phyloP scores from a whole-genome alignment of 192 early-diverging fungal species.

The Coemansia sp. region DNA sequence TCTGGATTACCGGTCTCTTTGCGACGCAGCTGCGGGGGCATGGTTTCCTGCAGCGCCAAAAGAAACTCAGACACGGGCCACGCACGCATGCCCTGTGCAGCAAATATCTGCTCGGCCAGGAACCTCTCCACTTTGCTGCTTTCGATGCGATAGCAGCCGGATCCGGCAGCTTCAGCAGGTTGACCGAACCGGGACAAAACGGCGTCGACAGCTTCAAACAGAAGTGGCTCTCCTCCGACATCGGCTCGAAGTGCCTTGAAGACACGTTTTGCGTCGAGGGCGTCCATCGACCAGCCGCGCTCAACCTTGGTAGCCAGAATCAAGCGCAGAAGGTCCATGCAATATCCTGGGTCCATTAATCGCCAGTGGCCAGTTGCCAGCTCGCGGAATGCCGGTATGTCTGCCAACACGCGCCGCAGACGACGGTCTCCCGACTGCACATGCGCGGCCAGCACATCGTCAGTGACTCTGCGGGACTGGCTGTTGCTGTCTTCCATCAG shows the following conservation, averaged over 20 bases:
- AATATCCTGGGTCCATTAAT: slow-evolving; percentile 31
- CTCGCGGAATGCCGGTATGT: slow-evolving; percentile 43
- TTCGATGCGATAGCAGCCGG: slow-evolving; percentile 26
- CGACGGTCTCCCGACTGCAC: slow-evolving; percentile 27
- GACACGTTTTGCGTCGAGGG: slow-evolving; percentile 15
- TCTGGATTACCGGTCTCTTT: background rate
- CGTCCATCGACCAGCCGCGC: slow-evolving; percentile 34
- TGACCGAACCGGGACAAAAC: slow-evolving; percentile 32
- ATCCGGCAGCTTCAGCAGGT: no score
- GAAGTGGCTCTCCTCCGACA: slow-evolving; percentile 9
- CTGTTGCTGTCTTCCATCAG: background rate
- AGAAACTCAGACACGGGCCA: slow-evolving; percentile 48
- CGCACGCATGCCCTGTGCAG: slow-evolving; percentile 22
- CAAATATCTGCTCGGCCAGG: slow-evolving; percentile 50
- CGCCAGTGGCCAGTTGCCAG: slow-evolving; percentile 26
- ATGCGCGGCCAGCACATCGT: slow-evolving; percentile 18
- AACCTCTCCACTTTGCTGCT: slow-evolving; percentile 25
- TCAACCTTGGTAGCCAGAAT: slow-evolving; percentile 43
- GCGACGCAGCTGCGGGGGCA: slow-evolving; percentile 43
- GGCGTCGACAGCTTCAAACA: slow-evolving; percentile 28
- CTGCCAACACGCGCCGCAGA: slow-evolving; percentile 29
- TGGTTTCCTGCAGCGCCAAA: slow-evolving; percentile 27
- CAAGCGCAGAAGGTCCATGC: slow-evolving; percentile 42
- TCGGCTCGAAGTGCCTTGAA: slow-evolving; percentile 20
- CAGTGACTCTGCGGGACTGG: slow-evolving; percentile 6